A percentile compares a stretch with the other conserved stretches of the same genome.
Evolutionary conservation across 75 land plant species (phyloP).

Genomic region (Ceratopteris richardii): DNA sequence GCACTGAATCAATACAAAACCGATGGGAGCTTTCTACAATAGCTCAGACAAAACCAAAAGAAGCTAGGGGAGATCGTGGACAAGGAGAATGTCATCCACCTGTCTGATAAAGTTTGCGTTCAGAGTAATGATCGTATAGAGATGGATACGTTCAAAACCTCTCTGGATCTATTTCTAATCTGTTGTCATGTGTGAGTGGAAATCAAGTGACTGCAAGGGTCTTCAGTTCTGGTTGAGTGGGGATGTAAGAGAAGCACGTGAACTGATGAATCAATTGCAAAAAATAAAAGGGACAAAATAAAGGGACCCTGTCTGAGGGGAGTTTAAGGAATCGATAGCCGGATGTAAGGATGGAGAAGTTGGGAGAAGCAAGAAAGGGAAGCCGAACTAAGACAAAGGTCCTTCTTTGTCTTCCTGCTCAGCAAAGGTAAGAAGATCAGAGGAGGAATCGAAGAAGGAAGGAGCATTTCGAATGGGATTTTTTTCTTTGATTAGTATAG

Average conservation of each 20-base stretch:
- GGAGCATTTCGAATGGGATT: no score
- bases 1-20: conserved; percentile 52
- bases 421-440: no score
- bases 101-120: not conserved
- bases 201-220: conserved; percentile 90
- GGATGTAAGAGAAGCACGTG: conserved; percentile 79
- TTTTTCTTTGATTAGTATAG: no score
- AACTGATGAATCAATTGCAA: no score
- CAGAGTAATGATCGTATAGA: not conserved
- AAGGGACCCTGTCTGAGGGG: no score
- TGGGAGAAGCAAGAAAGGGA: no score
- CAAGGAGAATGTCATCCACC: not conserved
- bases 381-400: no score
- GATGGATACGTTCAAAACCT: not conserved
- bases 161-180: not conserved
- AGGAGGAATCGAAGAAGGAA: no score
- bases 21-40: conserved; percentile 70
- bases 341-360: no score
- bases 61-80: not conserved
- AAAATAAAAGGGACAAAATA: no score
- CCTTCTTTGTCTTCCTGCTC: no score
- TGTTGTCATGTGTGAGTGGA: conserved; percentile 30
- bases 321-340: no score
- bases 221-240: conserved; percentile 76
- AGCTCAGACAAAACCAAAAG: conserved; percentile 4